Base-by-base conservation (phyloP, 2,329 filamentous ascomycete genomes). In the Penicillium sp. region DNA sequence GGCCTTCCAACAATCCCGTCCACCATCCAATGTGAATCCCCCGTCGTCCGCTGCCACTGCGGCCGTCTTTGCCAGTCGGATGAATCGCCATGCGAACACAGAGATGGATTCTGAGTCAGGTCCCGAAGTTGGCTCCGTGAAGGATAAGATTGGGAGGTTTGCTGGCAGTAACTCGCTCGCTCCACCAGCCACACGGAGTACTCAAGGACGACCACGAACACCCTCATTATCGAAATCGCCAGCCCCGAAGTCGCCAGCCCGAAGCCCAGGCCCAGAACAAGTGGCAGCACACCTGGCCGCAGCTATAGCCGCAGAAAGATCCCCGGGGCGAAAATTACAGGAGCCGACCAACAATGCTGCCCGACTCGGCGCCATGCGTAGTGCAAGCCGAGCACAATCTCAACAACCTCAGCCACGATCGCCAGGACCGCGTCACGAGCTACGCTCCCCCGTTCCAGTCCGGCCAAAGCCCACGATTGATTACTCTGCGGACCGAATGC, bases 121-220 rank as follows among this genome's bases (percentile, higher is more conserved):
- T n/a, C 73, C 70, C 6, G 68, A 71, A 58, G 63, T 65, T 22
- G 71, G 71, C 22, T 71, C 73, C 5, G 75, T 78, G 42, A 75
- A 61, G 60, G 72, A 75, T 57, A 76, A 71, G 56, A 74, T 77
- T 49, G 71, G 71, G 48, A 65, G 57, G 50, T 74, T 75, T 55
- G 66, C 68, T 22, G 60, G 63, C 24, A 64, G 39, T 42, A 42
- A 61, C 50, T 62, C 65, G 24, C 61, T 63, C 13, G 47, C 64
- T 2, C 43, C 56, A 35, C 50, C 59, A 16, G 54, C 24, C 33
- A 37, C 55, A n/a, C 33, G 49, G 52, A 55, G 55, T 24, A 52
- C 57, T n/a, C 62, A 55, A 51, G 62, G 54, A 44, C 60, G 56
- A 26, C 46, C 49, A 45, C 55, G 50, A 31, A n/a, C 54, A 16